Evolutionary conservation across 192 early-diverging fungal genomes (phyloP), one percentile per base, ranked within the genome.

Genomic region (Coemansia sp.): DNA sequence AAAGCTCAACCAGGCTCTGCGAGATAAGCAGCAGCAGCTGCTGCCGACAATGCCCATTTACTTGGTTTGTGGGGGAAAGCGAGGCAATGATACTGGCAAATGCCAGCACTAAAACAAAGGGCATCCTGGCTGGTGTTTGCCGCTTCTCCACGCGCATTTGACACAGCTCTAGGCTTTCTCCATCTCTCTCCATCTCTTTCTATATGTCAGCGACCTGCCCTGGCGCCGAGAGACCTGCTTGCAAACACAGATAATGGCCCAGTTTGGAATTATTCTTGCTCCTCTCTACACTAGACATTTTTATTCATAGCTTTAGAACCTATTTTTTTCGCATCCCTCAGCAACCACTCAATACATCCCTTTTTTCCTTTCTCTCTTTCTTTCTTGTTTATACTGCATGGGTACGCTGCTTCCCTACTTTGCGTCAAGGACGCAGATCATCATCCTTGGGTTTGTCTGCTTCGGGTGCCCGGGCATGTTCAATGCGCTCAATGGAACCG

Each of bases 381-480:
- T 32, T 32, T 32, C 30, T 32, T 32, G 3, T 42, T 42, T 42
- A 42, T 42, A 35, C 34, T 35, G 34, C 24, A 55, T 55, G 53
- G 29, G 53, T 4, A 55, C 6, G 18, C 27, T 32, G 18, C 28
- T 55, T 25, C 53, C 53, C 13, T 55, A 55, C 53, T 55, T 55
- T 30, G 53, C 53, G 23, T 24, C 53, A n/a, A 55, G 16, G 53
- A 55, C 53, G 39, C 90, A 92, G 73, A 81, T 92, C 28, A 65
- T 87, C 28, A 82, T 90, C 23, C 71, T 88, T 52, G 82, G 87
- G 68, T 78, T 85, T 39, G 84, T 88, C 45, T 89, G 88, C 68
- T 91, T 91, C 77, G 82, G 83, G 54, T 87, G 88, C 55, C 89
- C 89, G 6, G 89, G 89, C 34, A 90, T 91, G 87, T 91, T 87